phyloP scores from a whole-genome alignment of 495 filamentous ascomycete species.

The Podospora didyma region DNA sequence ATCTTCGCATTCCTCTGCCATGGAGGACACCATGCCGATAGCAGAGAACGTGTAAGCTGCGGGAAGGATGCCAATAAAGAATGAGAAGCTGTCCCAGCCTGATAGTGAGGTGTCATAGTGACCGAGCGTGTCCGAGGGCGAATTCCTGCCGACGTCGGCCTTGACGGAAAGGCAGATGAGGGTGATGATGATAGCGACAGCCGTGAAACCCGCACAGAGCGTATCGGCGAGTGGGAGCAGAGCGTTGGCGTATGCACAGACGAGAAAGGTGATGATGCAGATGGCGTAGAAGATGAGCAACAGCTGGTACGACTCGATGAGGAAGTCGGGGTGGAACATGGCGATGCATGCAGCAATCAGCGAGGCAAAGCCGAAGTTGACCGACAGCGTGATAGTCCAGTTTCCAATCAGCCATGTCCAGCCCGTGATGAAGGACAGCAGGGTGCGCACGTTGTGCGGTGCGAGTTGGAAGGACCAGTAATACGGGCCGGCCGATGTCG shows the following conservation, averaged over 20 bases:
- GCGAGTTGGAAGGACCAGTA: conserved; percentile 62
- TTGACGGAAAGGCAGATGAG: conserved; percentile 52
- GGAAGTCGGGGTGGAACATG: conserved; percentile 47
- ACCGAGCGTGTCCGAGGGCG: conserved; percentile 31
- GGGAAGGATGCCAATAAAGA: conserved; percentile 53
- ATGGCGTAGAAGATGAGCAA: conserved; percentile 60
- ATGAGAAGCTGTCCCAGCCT: conserved; percentile 51
- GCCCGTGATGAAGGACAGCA: conserved; percentile 61
- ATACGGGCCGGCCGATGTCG: conserved; percentile 59
- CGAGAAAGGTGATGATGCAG: conserved; percentile 51
- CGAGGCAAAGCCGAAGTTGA: conserved; percentile 58
- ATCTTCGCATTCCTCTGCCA: conserved; percentile 53
- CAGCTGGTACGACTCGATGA: conserved; percentile 49
- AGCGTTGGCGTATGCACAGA: conserved; percentile 56
- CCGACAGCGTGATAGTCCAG: conserved; percentile 62
- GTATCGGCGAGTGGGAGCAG: conserved; percentile 58
- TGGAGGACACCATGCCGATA: conserved; percentile 58
- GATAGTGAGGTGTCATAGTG: conserved; percentile 48
- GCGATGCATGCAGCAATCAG: conserved; percentile 56
- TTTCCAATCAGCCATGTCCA: conserved; percentile 59
- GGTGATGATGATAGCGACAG: conserved; percentile 49
- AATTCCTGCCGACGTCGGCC: conserved; percentile 50
- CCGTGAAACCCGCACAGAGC: conserved; percentile 54
- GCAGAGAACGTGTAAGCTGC: conserved; percentile 55
- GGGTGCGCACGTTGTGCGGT: conserved; percentile 45